A percentile compares a stretch with the other conserved stretches of the same genome.
phyloP scores from a whole-genome alignment of 192 early-diverging fungal genomes.

The Linnemannia exigua region DNA sequence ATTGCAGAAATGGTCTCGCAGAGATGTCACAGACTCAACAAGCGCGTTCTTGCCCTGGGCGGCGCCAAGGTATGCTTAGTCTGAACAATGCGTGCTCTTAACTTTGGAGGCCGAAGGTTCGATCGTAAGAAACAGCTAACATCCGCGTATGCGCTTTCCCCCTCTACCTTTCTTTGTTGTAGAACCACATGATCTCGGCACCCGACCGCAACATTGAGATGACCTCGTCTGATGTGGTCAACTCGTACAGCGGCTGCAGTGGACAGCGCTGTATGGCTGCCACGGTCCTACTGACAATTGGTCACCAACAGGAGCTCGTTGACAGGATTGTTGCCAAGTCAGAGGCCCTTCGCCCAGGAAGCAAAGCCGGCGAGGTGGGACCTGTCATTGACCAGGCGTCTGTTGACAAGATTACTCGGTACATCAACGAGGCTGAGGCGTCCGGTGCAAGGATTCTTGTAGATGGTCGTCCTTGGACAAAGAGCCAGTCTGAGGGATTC shows the following conservation, averaged over 20 bases:
- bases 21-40: constrained; percentile 65
- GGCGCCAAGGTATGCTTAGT: constrained; percentile 63
- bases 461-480: constrained; percentile 72
- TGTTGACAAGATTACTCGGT: constrained; percentile 72
- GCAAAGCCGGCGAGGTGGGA: constrained; percentile 70
- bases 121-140: background rate
- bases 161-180: background rate
- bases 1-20: constrained; percentile 75
- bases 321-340: constrained; percentile 72
- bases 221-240: constrained; percentile 84
- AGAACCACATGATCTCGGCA: constrained; percentile 85
- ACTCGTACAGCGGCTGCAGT: constrained; percentile 81
- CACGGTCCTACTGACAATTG: constrained; percentile 79
- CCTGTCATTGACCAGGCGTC: constrained; percentile 82
- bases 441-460: constrained; percentile 75
- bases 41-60: constrained; percentile 82
- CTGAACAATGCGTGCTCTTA: background rate
- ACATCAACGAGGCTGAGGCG: constrained; percentile 69
- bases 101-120: background rate
- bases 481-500: constrained; percentile 63
- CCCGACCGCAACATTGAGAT: constrained; percentile 84
- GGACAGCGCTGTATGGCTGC: constrained; percentile 88
- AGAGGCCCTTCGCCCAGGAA: constrained; percentile 65
- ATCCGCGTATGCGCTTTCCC: background rate
- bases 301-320: constrained; percentile 76